phyloP scores from a whole-genome alignment of 306 rosid species.

The Cucumis sativus region DNA sequence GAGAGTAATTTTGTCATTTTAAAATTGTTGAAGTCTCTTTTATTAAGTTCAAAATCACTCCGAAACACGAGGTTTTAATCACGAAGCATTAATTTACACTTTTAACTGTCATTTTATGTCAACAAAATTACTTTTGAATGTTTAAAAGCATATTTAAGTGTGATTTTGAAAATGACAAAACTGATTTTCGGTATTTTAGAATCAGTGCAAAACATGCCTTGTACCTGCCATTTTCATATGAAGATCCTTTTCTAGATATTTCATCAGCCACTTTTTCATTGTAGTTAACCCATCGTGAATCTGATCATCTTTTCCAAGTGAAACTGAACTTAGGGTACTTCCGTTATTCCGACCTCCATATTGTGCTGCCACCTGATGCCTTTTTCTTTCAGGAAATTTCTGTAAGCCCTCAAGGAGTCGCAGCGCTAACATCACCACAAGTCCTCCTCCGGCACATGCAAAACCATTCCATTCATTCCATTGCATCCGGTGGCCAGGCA shows the following conservation, averaged over 20 bases:
- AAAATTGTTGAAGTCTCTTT: too few species aligned
- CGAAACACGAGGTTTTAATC: too few species aligned
- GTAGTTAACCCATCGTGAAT: neutral
- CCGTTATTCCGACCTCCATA: neutral
- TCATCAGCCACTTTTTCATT: neutral
- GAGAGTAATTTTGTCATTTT: too few species aligned
- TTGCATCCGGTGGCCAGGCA: slow-evolving; percentile 90
- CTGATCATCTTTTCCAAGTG: neutral
- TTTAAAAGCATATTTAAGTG: too few species aligned
- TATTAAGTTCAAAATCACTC: too few species aligned
- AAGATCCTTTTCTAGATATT: slow-evolving; percentile 4
- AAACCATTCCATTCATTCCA: slow-evolving; percentile 72
- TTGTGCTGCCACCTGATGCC: neutral
- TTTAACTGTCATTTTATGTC: too few species aligned
- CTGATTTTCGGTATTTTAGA: too few species aligned
- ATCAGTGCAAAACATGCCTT: neutral
- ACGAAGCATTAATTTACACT: too few species aligned
- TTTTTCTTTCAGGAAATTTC: slow-evolving; percentile 45
- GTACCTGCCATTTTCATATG: neutral
- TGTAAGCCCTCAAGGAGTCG: slow-evolving; percentile 54
- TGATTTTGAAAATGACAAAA: too few species aligned
- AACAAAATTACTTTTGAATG: too few species aligned
- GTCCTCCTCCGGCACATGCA: slow-evolving; percentile 81
- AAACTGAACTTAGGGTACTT: neutral
- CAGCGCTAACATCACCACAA: slow-evolving; percentile 48